Base-by-base conservation (phyloP, 2,329 filamentous ascomycete species). In the Acephala macrosclerotiorum region DNA sequence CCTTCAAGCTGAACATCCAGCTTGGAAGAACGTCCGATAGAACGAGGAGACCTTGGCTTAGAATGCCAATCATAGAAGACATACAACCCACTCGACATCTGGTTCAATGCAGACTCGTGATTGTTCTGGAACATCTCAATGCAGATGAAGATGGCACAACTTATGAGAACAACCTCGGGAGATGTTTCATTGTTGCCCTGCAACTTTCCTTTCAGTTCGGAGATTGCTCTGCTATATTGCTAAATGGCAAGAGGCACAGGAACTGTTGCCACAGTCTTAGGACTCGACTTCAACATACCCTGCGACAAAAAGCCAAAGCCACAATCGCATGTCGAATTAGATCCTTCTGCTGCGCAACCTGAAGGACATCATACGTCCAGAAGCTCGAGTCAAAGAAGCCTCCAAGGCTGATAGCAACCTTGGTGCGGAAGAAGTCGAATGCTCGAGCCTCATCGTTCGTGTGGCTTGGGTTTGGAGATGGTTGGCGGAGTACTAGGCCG, bases 341-440 rank as follows among this genome's bases (percentile, higher is more conserved):
- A 12, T 49, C 58, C 22, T 60, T 40, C 26, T 49, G 38, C 40
- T 60, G 40, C 4, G 58, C 58, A 60, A 51, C 58, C 36, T 36
- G 58, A n/a, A 60, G 38, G 8, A 60, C 40, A 60, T 49, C 58
- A 7, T n/a, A 20, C 4, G 58, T 60, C 58, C 58, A 60, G 40
- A 60, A 60, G 38, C 55, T 40, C 29, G 55, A 38, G 8, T 57
- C 55, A 12, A 57, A 57, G 33, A 57, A 18, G 7, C 55, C 55
- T 6, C 55, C 26, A 3, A 57, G 33, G 22, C 20, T 20, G 9
- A 35, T 18, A 38, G 55, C 55, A 5, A 57, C 55, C 18, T 38
- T 57, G 2, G 33, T 38, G 12, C 55, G 33, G 33, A 57, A 57
- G 55, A 57, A 57, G n/a, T 57, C 33, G 33, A 36, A 57, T 20